Evolutionary conservation across 805 yeast species (phyloP).

Genomic region (Kurtzmaniella cleridarum): DNA sequence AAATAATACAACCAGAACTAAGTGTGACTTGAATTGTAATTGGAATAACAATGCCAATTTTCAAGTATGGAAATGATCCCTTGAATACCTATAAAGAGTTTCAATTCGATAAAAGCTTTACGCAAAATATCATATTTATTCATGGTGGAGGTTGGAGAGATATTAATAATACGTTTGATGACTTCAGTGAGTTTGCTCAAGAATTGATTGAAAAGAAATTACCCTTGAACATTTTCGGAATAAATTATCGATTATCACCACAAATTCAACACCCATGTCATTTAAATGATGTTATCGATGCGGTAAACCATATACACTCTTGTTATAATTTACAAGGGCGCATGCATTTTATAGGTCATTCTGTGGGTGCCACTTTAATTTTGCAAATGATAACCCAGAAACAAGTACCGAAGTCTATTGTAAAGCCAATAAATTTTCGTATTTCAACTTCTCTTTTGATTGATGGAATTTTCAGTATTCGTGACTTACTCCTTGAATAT

Average conservation of each 20-base stretch:
- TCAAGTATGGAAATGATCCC: conserved; percentile 25
- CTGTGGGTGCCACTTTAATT: conserved; percentile 71
- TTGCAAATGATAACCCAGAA: conserved; percentile 43
- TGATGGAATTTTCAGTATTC: conserved; percentile 68
- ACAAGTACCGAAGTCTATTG: not conserved
- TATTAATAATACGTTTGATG: conserved; percentile 52
- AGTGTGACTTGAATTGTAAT: too few relatives aligned
- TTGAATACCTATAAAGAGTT: conserved; percentile 28
- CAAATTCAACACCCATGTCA: conserved; percentile 58
- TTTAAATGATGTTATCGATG: conserved; percentile 47
- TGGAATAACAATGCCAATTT: too few relatives aligned
- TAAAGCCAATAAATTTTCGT: not conserved
- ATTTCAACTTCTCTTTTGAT: conserved; percentile 30
- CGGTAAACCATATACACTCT: conserved; percentile 27
- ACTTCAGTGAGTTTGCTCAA: conserved; percentile 36
- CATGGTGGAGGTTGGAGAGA: conserved; percentile 95
- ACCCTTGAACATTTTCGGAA: conserved; percentile 20
- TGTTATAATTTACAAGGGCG: conserved; percentile 6
- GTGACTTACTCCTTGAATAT: conserved; percentile 51
- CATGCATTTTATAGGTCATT: conserved; percentile 55
- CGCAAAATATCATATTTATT: conserved; percentile 45
- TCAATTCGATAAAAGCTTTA: conserved; percentile 9
- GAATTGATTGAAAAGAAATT: conserved; percentile 2
- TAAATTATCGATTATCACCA: conserved; percentile 66
- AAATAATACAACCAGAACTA: too few relatives aligned